These are phyloP conservation scores for Hypholoma fasciculare DNA, from an alignment of 768 basidiomycete species.

Conservation along the genomic window DNA sequence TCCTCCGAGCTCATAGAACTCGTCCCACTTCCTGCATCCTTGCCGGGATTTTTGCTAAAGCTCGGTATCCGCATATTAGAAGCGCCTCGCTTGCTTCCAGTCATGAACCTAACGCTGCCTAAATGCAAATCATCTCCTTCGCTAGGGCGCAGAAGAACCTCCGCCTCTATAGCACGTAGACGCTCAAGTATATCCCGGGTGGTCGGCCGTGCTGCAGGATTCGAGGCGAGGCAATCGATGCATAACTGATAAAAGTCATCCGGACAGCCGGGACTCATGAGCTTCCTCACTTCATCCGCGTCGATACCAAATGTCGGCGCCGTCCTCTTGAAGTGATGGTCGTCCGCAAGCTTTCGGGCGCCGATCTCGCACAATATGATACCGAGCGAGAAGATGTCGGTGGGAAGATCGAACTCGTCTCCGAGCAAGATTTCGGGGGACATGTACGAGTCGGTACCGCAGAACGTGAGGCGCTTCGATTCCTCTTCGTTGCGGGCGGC, in stretches of 20 bases:
- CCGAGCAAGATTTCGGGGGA: conserved; percentile 93
- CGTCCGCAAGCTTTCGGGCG: conserved; percentile 82
- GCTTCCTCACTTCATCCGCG: conserved; percentile 62
- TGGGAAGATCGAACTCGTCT: conserved; percentile 89
- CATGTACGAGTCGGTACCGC: conserved; percentile 95
- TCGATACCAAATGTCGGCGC: conserved; percentile 84
- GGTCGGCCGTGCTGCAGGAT: conserved; percentile 70
- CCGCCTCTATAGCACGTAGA: conserved; percentile 78
- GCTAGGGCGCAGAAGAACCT: conserved; percentile 67
- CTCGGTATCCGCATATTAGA: conserved; percentile 80
- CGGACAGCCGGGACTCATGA: conserved; percentile 77
- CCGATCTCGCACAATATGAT: conserved; percentile 93
- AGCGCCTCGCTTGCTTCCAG: conserved; percentile 58
- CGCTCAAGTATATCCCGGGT: conserved; percentile 80
- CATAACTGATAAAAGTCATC: conserved; percentile 73
- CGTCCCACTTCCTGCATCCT: conserved; percentile 42
- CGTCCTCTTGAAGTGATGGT: conserved; percentile 70
- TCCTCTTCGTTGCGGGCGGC: conserved; percentile 92
- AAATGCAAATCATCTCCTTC: conserved; percentile 75
- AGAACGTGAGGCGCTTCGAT: conserved; percentile 80
- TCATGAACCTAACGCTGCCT: conserved; percentile 84
- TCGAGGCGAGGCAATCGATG: conserved; percentile 69
- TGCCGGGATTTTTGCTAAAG: conserved; percentile 74
- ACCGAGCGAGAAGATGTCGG: conserved; percentile 93
- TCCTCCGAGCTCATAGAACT: conserved; percentile 49